These are phyloP conservation scores for Cicer arietinum DNA, from an alignment of 306 rosid species.

Conservation along the genomic window DNA sequence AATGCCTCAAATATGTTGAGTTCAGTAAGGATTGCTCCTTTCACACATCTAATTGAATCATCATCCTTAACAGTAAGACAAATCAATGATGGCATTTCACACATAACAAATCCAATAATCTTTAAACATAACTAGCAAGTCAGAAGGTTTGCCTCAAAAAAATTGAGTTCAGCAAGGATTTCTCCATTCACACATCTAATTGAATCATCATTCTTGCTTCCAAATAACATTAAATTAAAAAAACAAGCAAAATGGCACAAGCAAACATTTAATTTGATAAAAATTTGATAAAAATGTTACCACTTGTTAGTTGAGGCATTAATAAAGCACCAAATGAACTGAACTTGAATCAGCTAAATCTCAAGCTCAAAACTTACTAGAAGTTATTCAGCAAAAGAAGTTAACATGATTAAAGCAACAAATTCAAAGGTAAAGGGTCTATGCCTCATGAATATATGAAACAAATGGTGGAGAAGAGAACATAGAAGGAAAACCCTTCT, in stretches of 20 bases:
- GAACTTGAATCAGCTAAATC: constrained; percentile 48
- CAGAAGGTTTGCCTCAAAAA: constrained; percentile 57
- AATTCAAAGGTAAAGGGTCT: constrained; percentile 39
- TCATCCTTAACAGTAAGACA: constrained; percentile 51
- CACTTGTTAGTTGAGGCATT: constrained; percentile 52
- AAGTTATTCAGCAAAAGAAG: constrained; percentile 36
- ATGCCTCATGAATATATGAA: constrained; percentile 48
- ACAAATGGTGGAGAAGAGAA: constrained; percentile 51
- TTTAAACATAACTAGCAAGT: neutral
- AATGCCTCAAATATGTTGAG: constrained; percentile 66
- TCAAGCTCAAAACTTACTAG: constrained; percentile 31
- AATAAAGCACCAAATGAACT: constrained; percentile 44
- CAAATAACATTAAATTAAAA: no score
- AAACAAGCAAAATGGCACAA: no score
- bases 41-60: constrained; percentile 81
- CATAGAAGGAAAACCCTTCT: constrained; percentile 76
- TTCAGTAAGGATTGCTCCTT: constrained; percentile 58
- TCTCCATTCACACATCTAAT: constrained; percentile 68
- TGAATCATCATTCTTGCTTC: constrained; percentile 67
- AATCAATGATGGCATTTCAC: neutral
- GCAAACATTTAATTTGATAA: neutral
- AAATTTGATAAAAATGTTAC: constrained; percentile 51
- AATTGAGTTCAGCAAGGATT: constrained; percentile 57
- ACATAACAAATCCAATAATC: neutral
- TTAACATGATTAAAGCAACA: constrained; percentile 27